Evolutionary conservation across 192 early-diverging fungal species (phyloP).

Genomic region (Coemansia sp.): DNA sequence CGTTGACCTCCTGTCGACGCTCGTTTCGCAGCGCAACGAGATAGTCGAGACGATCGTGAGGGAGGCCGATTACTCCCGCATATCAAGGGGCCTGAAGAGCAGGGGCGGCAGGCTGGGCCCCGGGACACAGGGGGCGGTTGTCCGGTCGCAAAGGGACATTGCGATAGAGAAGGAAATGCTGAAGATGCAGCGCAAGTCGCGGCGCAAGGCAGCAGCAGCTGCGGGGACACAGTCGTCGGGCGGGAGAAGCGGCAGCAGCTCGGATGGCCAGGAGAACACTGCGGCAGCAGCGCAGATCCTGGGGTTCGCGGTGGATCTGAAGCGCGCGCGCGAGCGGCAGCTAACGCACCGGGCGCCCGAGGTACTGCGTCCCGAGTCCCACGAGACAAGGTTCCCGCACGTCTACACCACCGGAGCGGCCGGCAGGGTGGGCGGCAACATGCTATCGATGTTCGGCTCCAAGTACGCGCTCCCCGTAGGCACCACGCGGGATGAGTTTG

Average conservation of each 20-base stretch:
- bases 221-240: background rate
- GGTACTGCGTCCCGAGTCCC: slow-evolving; percentile 27
- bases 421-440: slow-evolving; percentile 58
- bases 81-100: background rate
- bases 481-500: slow-evolving; percentile 67
- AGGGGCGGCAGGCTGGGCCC: slow-evolving; percentile 19
- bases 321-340: slow-evolving; percentile 47
- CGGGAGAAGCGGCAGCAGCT: background rate
- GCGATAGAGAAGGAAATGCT: slow-evolving; percentile 35
- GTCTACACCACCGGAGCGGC: slow-evolving; percentile 68
- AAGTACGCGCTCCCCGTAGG: slow-evolving; percentile 78
- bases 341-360: slow-evolving; percentile 33
- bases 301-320: slow-evolving; percentile 31
- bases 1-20: slow-evolving; percentile 43
- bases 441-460: slow-evolving; percentile 76
- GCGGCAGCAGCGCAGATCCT: slow-evolving; percentile 22
- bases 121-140: slow-evolving; percentile 21
- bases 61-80: slow-evolving; percentile 35
- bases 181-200: slow-evolving; percentile 28
- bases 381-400: slow-evolving; percentile 64
- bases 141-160: slow-evolving; percentile 33
- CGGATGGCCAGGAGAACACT: slow-evolving; percentile 16
- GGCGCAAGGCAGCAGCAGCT: slow-evolving; percentile 3
- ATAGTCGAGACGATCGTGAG: slow-evolving; percentile 32
- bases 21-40: slow-evolving; percentile 30